These are phyloP conservation scores for Scenedesmus sp. DNA, from an alignment of 163 green algal species.

Conservation along the genomic window DNA sequence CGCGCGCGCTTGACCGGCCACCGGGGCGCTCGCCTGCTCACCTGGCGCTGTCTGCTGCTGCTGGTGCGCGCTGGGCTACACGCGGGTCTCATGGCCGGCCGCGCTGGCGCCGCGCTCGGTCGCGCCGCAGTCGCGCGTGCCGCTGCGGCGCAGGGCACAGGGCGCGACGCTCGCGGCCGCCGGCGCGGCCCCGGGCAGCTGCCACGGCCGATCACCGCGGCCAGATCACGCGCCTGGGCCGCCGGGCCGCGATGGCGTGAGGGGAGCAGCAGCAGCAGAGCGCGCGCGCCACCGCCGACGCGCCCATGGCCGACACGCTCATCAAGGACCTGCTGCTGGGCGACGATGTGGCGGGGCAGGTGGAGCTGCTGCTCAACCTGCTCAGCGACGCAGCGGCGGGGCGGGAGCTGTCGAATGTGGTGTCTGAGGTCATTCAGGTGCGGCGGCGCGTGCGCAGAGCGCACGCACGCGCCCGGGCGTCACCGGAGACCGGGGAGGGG, in stretches of 20 bases:
- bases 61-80: not conserved
- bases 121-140: no score
- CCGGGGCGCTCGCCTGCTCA: not conserved
- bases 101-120: no score
- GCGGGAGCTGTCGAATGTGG: constrained; percentile 39
- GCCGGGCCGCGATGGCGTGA: not conserved
- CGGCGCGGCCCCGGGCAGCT: not conserved
- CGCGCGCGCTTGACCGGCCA: not conserved
- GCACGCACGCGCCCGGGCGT: no score
- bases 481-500: no score
- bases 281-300: not conserved
- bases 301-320: constrained; percentile 1
- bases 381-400: constrained; percentile 47
- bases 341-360: constrained; percentile 29
- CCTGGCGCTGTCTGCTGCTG: not conserved
- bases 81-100: no score
- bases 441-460: no score
- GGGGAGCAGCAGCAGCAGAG: not conserved
- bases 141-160: no score
- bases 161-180: not conserved
- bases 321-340: constrained; percentile 44
- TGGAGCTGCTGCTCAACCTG: constrained; percentile 46
- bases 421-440: constrained; percentile 52
- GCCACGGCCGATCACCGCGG: not conserved
- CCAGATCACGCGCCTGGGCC: no score